Evolutionary conservation across 257 asterid species (phyloP).

Genomic region (Primulina huaijiensis): DNA sequence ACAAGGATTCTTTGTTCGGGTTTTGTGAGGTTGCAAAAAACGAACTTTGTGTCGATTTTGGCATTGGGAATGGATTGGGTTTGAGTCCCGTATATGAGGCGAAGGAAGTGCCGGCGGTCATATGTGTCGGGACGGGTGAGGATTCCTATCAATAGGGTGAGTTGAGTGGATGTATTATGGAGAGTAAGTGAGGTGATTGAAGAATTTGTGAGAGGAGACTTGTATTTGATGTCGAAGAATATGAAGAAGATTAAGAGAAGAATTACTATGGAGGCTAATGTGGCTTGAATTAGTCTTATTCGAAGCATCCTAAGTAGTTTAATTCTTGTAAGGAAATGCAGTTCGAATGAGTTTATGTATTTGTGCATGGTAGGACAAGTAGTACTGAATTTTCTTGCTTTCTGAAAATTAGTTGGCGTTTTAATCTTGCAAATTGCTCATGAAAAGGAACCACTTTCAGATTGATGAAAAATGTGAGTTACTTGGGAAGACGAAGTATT

Average conservation of each 20-base stretch:
- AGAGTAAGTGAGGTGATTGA: conserved; percentile 17
- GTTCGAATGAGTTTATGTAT: background rate
- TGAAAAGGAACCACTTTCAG: too few species aligned
- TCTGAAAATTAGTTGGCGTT: background rate
- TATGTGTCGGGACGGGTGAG: conserved; percentile 56
- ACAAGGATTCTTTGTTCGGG: conserved; percentile 45
- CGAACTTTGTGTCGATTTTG: conserved; percentile 31
- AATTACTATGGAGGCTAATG: conserved; percentile 30
- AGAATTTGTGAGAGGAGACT: conserved; percentile 27
- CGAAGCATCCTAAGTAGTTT: conserved; percentile 21
- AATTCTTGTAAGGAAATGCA: background rate
- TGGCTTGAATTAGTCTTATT: conserved; percentile 27
- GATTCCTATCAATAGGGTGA: conserved; percentile 56
- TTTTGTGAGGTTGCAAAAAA: conserved; percentile 51
- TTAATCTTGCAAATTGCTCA: too few species aligned
- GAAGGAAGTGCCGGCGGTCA: conserved; percentile 73
- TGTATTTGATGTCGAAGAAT: conserved; percentile 39
- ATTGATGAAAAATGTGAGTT: conserved; percentile 28
- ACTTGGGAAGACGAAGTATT: background rate
- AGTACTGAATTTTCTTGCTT: background rate
- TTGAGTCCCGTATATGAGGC: conserved; percentile 63
- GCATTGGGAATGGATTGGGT: conserved; percentile 45
- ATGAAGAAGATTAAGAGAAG: conserved; percentile 41
- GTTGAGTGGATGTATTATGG: conserved; percentile 20
- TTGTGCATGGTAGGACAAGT: background rate